These are phyloP conservation scores for Talaromyces ruber DNA, from an alignment of 495 filamentous ascomycete genomes.

Conservation along the genomic window DNA sequence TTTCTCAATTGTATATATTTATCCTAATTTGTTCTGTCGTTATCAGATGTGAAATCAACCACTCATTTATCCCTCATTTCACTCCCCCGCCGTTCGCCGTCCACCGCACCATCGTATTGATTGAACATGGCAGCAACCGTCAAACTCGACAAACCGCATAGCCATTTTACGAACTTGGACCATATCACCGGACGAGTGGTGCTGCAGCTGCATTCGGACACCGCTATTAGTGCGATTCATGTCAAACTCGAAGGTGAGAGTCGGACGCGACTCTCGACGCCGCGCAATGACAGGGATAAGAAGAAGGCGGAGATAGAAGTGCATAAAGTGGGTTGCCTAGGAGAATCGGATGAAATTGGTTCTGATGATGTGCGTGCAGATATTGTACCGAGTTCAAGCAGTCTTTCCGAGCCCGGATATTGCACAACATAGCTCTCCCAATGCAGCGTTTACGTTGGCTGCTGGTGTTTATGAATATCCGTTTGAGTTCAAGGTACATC, in stretches of 20 bases:
- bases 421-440: slow-evolving; percentile 31
- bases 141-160: slow-evolving; percentile 61
- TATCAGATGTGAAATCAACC: background rate
- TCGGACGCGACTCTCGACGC: slow-evolving; percentile 50
- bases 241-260: slow-evolving; percentile 95
- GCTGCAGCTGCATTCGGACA: slow-evolving; percentile 51
- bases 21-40: background rate
- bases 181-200: slow-evolving; percentile 62
- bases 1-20: background rate
- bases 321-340: slow-evolving; percentile 53
- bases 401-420: slow-evolving; percentile 55
- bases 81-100: background rate
- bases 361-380: slow-evolving; percentile 23
- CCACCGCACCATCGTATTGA: background rate
- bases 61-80: background rate
- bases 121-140: slow-evolving; percentile 45
- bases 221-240: slow-evolving; percentile 66
- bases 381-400: slow-evolving; percentile 56
- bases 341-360: slow-evolving; percentile 7
- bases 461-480: slow-evolving; percentile 80
- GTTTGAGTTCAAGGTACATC: slow-evolving; percentile 71
- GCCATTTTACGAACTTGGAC: slow-evolving; percentile 87
- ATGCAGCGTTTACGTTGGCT: slow-evolving; percentile 53
- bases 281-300: slow-evolving; percentile 44
- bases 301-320: slow-evolving; percentile 60